A percentile compares a stretch with the other conserved stretches of the same genome.
Conservation (phyloP, 805 yeast genomes). For the Clavispora asparagi region DNA sequence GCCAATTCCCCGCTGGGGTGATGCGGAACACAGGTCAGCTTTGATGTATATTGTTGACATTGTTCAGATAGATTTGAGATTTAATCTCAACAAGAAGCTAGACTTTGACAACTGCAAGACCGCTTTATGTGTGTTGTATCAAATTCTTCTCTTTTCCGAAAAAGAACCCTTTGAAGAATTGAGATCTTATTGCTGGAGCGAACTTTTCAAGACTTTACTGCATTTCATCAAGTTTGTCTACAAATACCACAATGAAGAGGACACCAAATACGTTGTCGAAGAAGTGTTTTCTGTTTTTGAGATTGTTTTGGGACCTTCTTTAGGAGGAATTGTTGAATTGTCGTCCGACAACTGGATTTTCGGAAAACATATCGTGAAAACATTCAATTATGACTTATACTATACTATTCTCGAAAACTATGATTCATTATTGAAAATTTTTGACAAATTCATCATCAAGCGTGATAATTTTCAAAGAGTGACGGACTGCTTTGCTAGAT, state of each 20-base stretch:
- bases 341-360: conserved; percentile 7
- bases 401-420: conserved; percentile 25
- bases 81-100: conserved; percentile 33
- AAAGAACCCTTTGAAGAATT: conserved; percentile 13
- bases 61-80: conserved; percentile 19
- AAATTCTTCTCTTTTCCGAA: conserved; percentile 17
- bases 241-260: conserved; percentile 13
- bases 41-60: conserved; percentile 20
- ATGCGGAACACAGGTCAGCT: conserved; percentile 18
- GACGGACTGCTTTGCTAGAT: conserved; percentile 7
- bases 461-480: conserved; percentile 11
- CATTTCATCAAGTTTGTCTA: conserved; percentile 24
- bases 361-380: conserved; percentile 17
- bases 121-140: conserved; percentile 22
- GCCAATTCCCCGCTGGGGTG: conserved; percentile 19
- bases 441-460: conserved; percentile 11
- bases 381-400: conserved; percentile 27
- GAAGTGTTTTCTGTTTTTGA: conserved; percentile 12
- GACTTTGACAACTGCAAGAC: conserved; percentile 27
- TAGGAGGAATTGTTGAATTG: conserved; percentile 15
- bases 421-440: conserved; percentile 14
- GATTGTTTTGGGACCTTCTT: conserved; percentile 13
- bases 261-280: conserved; percentile 13
- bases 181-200: conserved; percentile 30
- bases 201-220: conserved; percentile 26